Evolutionary conservation across 75 land plant species (phyloP).

Genomic region (Sequoiadendron giganteum): DNA sequence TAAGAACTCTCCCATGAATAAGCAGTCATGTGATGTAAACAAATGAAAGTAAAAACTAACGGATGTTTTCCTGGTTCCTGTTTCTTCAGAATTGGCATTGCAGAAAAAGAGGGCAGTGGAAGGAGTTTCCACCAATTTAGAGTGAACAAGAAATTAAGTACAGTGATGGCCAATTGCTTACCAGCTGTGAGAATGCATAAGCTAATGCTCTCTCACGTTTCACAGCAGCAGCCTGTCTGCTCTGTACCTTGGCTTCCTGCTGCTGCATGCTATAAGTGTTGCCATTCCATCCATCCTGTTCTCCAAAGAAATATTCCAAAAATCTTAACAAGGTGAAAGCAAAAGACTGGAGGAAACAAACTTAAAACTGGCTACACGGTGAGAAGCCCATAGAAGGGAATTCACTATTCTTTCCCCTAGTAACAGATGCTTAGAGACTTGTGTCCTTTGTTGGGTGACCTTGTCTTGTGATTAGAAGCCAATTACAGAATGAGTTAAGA

Average conservation of each 20-base stretch:
- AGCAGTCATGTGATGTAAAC: conserved; percentile 18
- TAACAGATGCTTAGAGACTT: no score
- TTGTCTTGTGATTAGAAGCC: no score
- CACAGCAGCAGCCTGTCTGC: conserved; percentile 25
- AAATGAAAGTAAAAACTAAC: conserved; percentile 14
- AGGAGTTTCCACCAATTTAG: neutral
- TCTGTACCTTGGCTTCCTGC: conserved; percentile 26
- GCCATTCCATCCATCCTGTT: conserved; percentile 27
- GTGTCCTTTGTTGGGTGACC: no score
- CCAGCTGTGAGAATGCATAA: conserved; percentile 34
- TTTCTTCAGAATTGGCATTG: conserved; percentile 15
- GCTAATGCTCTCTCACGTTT: conserved; percentile 35
- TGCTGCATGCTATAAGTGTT: conserved; percentile 20
- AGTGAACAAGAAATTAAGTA: neutral
- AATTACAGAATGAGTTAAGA: no score
- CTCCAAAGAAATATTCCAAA: neutral
- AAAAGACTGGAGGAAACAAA: neutral
- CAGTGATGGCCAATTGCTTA: neutral
- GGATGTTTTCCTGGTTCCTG: conserved; percentile 6
- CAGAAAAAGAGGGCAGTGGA: neutral
- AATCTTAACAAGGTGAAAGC: neutral
- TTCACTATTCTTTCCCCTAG: no score
- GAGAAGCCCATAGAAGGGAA: neutral
- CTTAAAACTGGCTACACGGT: neutral
- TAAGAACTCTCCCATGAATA: conserved; percentile 26